Evolutionary conservation across 2,329 filamentous ascomycete genomes (phyloP), one percentile per base, ranked within the genome.

Genomic region (Pseudopyrenochaeta lycopersici): DNA sequence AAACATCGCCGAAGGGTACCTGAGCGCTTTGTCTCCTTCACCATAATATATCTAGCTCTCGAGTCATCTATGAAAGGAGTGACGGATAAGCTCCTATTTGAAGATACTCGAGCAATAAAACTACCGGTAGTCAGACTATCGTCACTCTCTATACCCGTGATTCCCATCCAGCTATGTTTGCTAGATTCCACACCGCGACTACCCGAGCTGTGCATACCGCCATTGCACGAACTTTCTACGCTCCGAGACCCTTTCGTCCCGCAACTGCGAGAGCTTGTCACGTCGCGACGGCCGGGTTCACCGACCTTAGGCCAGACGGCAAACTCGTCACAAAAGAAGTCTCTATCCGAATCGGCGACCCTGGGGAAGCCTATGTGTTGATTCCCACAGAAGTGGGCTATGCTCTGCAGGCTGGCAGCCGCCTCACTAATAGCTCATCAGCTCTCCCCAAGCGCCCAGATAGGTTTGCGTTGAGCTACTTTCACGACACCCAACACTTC

Each of bases 311-410:
- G n/a, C 50, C 49, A 44, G 48, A 60, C 4, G 53, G 53, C 32
- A 49, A 41, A 36, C 48, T 54, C n/a, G 51, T 52, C 11, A 56
- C 41, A 17, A 49, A 55, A 33, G 48, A 62, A 49, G 35, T 62
- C 38, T 53, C 56, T 53, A 58, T 63, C 21, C 39, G 33, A 52
- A 45, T 56, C 39, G 49, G 54, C 39, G 44, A 58, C 46, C 52
- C 51, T 49, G 46, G 49, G 27, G 56, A 60, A 56, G 56, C 60
- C 29, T 63, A 63, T 49, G 46, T 63, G 9, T 47, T 35, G 11
- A 56, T 63, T 55, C 54, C 56, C 11, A 49, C 56, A 49, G 54
- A 60, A 46, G 49, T 63, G 39, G 54, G 60, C 46, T 30, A 52
- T 56, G 56, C 60, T 54, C 45, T 63, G 17, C 47, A 49, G 45